Evolutionary conservation across 208 protist genomes (phyloP).

Genomic region (Trypanosoma cruzi): DNA sequence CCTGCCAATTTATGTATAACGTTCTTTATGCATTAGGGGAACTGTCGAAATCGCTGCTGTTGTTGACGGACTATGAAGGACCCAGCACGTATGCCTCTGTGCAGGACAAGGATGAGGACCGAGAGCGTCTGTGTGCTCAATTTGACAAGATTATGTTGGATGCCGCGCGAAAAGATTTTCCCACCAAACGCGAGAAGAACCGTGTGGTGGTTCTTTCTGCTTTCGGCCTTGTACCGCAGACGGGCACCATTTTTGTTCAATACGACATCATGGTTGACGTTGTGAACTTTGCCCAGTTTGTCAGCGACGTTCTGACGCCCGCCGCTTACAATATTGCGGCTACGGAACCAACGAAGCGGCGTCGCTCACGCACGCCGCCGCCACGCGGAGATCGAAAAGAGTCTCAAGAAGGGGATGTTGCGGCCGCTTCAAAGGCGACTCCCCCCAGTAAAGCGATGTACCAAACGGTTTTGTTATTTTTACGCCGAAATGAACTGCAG

Average conservation of each 20-base stretch:
- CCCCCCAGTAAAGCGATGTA: conserved; percentile 32
- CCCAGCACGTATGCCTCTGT: conserved; percentile 40
- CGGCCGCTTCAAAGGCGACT: background rate
- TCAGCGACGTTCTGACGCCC: conserved; percentile 49
- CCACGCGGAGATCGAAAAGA: background rate
- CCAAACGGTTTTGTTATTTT: conserved; percentile 46
- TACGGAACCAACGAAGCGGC: conserved; percentile 6
- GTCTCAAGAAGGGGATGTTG: background rate
- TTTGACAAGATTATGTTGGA: conserved; percentile 51
- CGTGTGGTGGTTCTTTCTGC: conserved; percentile 65
- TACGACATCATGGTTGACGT: conserved; percentile 70
- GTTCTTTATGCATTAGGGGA: conserved; percentile 51
- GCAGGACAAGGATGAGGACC: conserved; percentile 38
- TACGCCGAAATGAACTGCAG: conserved; percentile 63
- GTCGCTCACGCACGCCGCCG: conserved; percentile 7
- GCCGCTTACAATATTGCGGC: conserved; percentile 20
- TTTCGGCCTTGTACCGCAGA: conserved; percentile 56
- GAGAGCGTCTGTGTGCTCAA: conserved; percentile 30
- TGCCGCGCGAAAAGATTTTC: background rate
- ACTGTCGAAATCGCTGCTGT: conserved; percentile 39
- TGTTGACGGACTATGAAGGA: conserved; percentile 73
- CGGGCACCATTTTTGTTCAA: conserved; percentile 52
- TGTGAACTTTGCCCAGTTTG: conserved; percentile 65
- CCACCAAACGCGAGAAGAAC: conserved; percentile 19
- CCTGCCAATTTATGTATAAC: conserved; percentile 56